Base-by-base conservation (phyloP, 305 asterid genomes). In the Fraxinus ornus region DNA sequence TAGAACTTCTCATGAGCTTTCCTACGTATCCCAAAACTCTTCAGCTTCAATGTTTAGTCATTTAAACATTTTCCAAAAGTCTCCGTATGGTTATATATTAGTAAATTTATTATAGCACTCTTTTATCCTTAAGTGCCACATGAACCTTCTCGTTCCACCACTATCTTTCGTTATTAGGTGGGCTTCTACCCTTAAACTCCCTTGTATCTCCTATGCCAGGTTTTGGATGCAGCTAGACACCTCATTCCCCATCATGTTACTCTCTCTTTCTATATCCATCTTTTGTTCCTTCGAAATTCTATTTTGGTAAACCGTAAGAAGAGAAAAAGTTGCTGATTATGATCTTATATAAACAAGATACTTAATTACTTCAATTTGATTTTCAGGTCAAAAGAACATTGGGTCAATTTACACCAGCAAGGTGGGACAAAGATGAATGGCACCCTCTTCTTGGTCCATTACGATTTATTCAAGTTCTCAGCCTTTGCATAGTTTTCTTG, bases 391-490 rank as follows among this genome's bases (percentile, higher is more conserved):
- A 89, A 89, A 90, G 97, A 87, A 93, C 99, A 24, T 86, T 95
- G 52, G 97, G 98, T 12, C 99, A 94, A 60, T 95, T 95, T 83
- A 95, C 99, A 44, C 99, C 97, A 1, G 98, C 99, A n/a, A 92
- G 86, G 76, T 95, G 98, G 99, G 99, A 95, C 86, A 95, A 94
- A 91, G 98, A 95, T 72, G 99, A 95, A 90, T 95, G 98, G 97
- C 99, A 91, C 88, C 99, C 99, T 33, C 89, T 95, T 82, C 97
- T 95, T 83, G 99, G 98, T 79, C 99, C 99, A 44, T 88, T 94
- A 88, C 92, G 99, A 80, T 95, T 95, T 77, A 75, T 95, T 88
- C 98, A 93, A 91, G 97, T 95, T 83, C 89, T 95, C 74, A 90
- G 91, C 88, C 97, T 95, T 22, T 95, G 99, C 88, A 83, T 88